Evolutionary conservation across 2,329 filamentous ascomycete species (phyloP).

Genomic region (Phyllosticta citrichinensis): DNA sequence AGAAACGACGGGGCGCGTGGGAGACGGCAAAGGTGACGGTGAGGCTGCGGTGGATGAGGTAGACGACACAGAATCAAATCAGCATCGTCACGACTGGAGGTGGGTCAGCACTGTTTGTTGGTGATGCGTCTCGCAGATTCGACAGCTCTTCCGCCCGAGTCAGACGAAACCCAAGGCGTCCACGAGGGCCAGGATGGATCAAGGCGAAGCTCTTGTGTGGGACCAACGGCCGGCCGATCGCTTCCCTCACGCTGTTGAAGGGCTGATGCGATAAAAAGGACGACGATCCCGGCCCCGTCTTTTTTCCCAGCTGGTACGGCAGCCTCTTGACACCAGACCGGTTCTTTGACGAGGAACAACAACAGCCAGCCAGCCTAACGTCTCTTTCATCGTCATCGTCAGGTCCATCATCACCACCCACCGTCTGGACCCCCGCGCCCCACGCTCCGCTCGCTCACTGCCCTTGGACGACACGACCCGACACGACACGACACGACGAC

Average conservation of each 20-base stretch:
- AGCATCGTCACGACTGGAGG: neutral
- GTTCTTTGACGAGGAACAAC: too few species aligned
- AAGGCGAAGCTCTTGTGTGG: slow-evolving; percentile 3
- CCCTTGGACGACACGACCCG: neutral
- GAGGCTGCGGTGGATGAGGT: too few species aligned
- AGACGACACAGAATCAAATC: too few species aligned
- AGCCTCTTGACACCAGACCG: too few species aligned
- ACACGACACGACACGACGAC: too few species aligned
- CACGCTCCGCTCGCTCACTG: neutral
- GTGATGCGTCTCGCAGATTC: neutral
- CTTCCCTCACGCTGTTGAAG: slow-evolving; percentile 3
- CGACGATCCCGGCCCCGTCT: slow-evolving; percentile 2
- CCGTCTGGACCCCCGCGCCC: neutral
- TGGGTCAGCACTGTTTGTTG: too few species aligned
- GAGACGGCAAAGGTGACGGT: too few species aligned
- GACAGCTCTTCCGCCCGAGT: neutral
- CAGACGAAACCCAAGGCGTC: neutral
- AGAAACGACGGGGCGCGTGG: neutral
- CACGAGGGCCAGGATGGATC: slow-evolving; percentile 2
- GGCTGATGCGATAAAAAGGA: slow-evolving; percentile 10
- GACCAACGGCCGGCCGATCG: slow-evolving; percentile 11
- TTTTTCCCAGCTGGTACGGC: too few species aligned
- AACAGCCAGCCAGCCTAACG: too few species aligned
- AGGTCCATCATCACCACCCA: too few species aligned
- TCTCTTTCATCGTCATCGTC: neutral